Evolutionary conservation across 495 filamentous ascomycete genomes (phyloP).

Genomic region (Podospora appendiculata): DNA sequence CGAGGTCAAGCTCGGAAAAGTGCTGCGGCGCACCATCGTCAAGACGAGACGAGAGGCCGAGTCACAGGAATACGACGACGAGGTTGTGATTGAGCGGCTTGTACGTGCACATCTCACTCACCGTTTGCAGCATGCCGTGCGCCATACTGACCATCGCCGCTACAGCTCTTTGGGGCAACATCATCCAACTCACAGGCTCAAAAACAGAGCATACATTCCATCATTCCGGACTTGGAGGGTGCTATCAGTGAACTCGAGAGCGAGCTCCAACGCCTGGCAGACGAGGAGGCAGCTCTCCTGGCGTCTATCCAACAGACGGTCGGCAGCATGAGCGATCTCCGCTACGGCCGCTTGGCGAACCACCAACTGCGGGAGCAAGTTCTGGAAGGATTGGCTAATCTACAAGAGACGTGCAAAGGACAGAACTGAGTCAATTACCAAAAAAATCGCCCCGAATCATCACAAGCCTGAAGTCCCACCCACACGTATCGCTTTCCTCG

Average conservation of each 20-base stretch:
- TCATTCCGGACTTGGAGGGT: slow-evolving; percentile 59
- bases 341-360: slow-evolving; percentile 68
- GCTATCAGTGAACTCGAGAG: slow-evolving; percentile 58
- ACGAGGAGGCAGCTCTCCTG: slow-evolving; percentile 54
- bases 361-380: slow-evolving; percentile 51
- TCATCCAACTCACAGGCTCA: slow-evolving; percentile 29
- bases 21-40: slow-evolving; percentile 53
- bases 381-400: slow-evolving; percentile 51
- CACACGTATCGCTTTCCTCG: no score
- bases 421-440: slow-evolving; percentile 21
- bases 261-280: slow-evolving; percentile 55
- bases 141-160: neutral
- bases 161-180: slow-evolving; percentile 54
- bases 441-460: no score
- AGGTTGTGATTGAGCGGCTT: slow-evolving; percentile 63
- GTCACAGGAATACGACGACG: slow-evolving; percentile 50
- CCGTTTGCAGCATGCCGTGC: neutral
- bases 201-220: slow-evolving; percentile 55
- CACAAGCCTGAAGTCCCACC: no score
- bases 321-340: slow-evolving; percentile 70
- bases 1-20: slow-evolving; percentile 57
- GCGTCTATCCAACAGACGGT: slow-evolving; percentile 55
- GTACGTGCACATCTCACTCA: slow-evolving; percentile 26
- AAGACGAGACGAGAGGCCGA: slow-evolving; percentile 46
- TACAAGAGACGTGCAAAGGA: slow-evolving; percentile 55